A percentile compares a stretch with the other conserved stretches of the same genome.
phyloP scores from a whole-genome alignment of 1,284 basidiomycete genomes.

The Schizophyllum commune region DNA sequence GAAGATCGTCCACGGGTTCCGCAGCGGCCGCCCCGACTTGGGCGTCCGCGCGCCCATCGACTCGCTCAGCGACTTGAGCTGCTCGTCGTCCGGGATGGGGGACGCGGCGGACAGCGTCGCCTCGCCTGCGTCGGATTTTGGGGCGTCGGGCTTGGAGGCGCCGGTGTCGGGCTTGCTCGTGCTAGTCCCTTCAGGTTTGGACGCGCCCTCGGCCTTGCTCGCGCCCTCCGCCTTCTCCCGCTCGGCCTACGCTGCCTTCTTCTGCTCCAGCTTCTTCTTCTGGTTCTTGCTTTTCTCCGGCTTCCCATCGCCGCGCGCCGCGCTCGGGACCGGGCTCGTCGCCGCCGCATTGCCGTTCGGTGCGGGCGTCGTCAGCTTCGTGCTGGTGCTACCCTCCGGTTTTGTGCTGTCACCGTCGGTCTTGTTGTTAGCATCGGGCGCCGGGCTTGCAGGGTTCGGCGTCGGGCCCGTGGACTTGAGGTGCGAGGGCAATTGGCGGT shows the following conservation, averaged over 20 bases:
- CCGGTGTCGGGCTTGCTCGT: too few species aligned
- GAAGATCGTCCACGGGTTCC: constrained; percentile 82
- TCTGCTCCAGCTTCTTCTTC: constrained; percentile 48
- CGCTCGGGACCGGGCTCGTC: constrained; percentile 13
- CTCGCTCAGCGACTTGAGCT: constrained; percentile 38
- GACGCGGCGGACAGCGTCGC: constrained; percentile 5
- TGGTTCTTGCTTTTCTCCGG: constrained; percentile 36
- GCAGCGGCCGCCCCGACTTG: constrained; percentile 48
- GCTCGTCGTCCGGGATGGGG: constrained; percentile 15
- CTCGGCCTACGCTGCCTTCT: constrained; percentile 36
- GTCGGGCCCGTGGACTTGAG: constrained; percentile 17
- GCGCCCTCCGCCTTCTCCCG: constrained; percentile 18
- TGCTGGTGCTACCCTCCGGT: too few species aligned
- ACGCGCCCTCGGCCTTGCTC: constrained; percentile 22
- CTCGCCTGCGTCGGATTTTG: not conserved
- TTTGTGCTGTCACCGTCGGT: too few species aligned
- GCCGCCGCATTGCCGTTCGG: constrained; percentile 10
- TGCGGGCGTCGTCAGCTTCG: not conserved
- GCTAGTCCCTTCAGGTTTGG: constrained; percentile 28
- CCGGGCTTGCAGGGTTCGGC: constrained; percentile 30
- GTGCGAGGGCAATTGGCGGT: not conserved
- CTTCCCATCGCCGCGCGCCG: constrained; percentile 33
- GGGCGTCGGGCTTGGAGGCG: too few species aligned
- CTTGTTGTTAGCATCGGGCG: not conserved
- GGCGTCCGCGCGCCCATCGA: constrained; percentile 56